A percentile compares a stretch with the other conserved stretches of the same genome.
phyloP scores from a whole-genome alignment of 176 grass and related monocot genomes.

The Oryza rufipogon region DNA sequence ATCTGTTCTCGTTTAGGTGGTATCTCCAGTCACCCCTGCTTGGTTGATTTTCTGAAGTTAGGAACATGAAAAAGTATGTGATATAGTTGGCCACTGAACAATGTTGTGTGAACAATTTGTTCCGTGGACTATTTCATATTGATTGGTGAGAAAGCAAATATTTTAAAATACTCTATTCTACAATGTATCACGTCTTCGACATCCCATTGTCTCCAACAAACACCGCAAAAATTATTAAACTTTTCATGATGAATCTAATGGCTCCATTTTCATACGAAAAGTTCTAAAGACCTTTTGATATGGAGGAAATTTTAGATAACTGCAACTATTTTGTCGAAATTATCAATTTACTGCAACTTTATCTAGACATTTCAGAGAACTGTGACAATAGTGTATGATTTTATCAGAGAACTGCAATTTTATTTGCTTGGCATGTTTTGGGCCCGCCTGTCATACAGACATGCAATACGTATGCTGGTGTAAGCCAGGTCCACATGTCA shows the following conservation, averaged over 20 bases:
- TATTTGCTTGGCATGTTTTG: no score
- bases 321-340: no score
- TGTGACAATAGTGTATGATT: no score
- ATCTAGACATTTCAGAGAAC: no score
- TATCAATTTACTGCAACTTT: no score
- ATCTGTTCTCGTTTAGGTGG: no score
- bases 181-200: not conserved
- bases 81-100: not conserved
- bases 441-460: no score
- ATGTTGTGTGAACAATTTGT: not conserved
- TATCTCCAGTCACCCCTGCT: no score
- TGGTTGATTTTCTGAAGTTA: not conserved
- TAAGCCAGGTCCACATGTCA: no score
- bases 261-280: not conserved
- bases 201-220: not conserved
- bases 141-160: not conserved
- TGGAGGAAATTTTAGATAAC: no score
- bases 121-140: not conserved
- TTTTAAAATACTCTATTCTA: not conserved
- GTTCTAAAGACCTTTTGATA: not conserved
- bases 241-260: not conserved
- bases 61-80: not conserved
- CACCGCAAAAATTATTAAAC: not conserved
- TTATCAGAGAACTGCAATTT: no score
- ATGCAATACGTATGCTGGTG: no score